phyloP scores from a whole-genome alignment of 768 basidiomycete species.

The Hydnomerulius pinastri region DNA sequence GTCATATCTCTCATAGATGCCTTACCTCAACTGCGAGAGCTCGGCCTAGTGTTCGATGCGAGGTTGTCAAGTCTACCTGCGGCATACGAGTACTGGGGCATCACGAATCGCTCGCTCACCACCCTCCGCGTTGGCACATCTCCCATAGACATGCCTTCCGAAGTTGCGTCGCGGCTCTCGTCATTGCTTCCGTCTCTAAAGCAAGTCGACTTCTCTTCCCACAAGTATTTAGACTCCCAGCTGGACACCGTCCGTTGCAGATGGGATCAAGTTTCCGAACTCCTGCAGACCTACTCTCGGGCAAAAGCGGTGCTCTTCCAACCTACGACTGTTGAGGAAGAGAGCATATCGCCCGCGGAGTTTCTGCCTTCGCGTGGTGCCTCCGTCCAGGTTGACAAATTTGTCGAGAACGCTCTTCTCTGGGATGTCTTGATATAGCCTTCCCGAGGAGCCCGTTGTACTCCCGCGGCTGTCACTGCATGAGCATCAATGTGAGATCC shows the following conservation, averaged over 20 bases:
- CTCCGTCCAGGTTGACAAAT: no score
- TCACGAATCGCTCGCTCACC: background rate
- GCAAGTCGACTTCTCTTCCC: background rate
- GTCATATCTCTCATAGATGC: background rate
- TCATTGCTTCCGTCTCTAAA: background rate
- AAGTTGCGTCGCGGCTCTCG: background rate
- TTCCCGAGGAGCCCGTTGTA: no score
- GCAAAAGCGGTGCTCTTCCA: background rate
- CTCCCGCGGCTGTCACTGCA: no score
- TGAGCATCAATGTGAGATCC: no score
- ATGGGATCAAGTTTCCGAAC: background rate
- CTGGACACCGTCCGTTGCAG: background rate
- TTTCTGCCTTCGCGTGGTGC: no score
- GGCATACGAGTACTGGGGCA: background rate
- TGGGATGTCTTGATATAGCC: no score
- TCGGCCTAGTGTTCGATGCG: background rate
- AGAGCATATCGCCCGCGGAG: no score
- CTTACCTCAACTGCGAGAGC: background rate
- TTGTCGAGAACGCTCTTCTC: no score
- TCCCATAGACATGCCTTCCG: background rate
- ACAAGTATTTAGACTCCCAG: no score
- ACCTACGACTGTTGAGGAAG: background rate
- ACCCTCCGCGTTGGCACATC: background rate
- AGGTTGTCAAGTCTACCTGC: background rate
- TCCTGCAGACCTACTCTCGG: background rate